Evolutionary conservation across 2,329 filamentous ascomycete genomes (phyloP).

Genomic region (Arthrobotrys musiformis): DNA sequence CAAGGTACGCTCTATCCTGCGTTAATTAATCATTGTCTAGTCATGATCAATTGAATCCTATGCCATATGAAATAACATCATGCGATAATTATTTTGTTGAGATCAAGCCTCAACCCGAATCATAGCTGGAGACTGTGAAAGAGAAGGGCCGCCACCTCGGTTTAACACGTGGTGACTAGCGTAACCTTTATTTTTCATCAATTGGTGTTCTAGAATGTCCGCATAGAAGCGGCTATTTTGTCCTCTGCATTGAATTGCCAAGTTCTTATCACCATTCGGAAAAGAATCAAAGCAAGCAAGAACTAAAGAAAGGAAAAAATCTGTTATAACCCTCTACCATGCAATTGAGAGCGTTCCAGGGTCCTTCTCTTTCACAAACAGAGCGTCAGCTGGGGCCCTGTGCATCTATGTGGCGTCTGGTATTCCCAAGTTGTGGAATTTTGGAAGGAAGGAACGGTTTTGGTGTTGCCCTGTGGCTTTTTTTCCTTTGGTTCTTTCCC

Average conservation of each 20-base stretch:
- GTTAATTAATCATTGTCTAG: background rate
- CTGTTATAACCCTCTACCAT: background rate
- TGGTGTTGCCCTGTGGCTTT: slow-evolving; percentile 16
- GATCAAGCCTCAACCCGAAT: no score
- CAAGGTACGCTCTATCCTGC: background rate
- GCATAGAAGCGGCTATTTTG: slow-evolving; percentile 15
- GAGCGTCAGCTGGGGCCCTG: no score
- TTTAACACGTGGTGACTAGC: background rate
- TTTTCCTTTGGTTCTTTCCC: no score
- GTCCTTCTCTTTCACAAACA: background rate
- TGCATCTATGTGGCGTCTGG: no score
- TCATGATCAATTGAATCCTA: background rate
- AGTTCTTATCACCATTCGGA: background rate
- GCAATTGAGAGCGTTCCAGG: background rate
- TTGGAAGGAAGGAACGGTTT: slow-evolving; percentile 3
- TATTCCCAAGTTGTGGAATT: background rate
- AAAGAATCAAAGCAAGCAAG: background rate
- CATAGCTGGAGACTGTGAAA: no score
- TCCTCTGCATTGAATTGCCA: slow-evolving; percentile 4
- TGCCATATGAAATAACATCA: background rate
- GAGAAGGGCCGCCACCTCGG: no score
- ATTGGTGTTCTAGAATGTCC: background rate
- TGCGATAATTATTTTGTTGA: no score
- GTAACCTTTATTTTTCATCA: background rate
- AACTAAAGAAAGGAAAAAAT: background rate